A percentile compares a stretch with the other conserved stretches of the same genome.
Evolutionary conservation across 306 rosid species (phyloP).

Genomic region (Clitoria ternatea): DNA sequence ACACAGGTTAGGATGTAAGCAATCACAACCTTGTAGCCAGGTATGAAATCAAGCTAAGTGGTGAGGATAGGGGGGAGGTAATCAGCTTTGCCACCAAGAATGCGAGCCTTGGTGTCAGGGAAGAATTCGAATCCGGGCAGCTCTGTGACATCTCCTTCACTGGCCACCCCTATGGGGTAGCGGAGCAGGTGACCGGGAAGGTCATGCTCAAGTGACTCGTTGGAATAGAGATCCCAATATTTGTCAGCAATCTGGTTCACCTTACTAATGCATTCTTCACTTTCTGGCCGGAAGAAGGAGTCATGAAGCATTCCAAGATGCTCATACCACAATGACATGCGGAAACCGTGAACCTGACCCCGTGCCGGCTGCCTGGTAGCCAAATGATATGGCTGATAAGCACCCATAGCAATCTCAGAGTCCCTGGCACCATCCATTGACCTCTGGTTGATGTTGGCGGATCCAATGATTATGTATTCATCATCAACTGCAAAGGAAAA

Average conservation of each 20-base stretch:
- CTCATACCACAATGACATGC: constrained; percentile 67
- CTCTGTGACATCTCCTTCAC: constrained; percentile 47
- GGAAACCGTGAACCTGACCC: constrained; percentile 69
- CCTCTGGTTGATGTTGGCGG: constrained; percentile 80
- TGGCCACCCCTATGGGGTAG: constrained; percentile 46
- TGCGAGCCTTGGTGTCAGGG: constrained; percentile 70
- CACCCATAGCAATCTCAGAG: constrained; percentile 78
- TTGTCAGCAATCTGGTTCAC: constrained; percentile 64
- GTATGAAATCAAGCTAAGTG: constrained; percentile 38
- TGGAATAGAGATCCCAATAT: constrained; percentile 66
- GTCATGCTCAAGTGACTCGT: constrained; percentile 53
- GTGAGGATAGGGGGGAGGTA: constrained; percentile 74
- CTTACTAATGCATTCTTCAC: constrained; percentile 49
- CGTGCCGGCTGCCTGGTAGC: constrained; percentile 54
- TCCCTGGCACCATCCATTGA: constrained; percentile 79
- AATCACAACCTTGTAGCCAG: neutral
- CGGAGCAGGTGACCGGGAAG: constrained; percentile 77
- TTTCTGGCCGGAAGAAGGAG: constrained; percentile 42
- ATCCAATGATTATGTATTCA: constrained; percentile 68
- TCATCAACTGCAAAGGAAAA: constrained; percentile 55
- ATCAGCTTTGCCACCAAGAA: constrained; percentile 62
- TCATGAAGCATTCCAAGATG: constrained; percentile 72
- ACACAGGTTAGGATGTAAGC: constrained; percentile 12
- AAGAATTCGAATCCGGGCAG: constrained; percentile 60
- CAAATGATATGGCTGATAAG: constrained; percentile 57